These are phyloP conservation scores for Podosphaera xanthii DNA, from an alignment of 2,329 filamentous ascomycete species.

Conservation along the genomic window DNA sequence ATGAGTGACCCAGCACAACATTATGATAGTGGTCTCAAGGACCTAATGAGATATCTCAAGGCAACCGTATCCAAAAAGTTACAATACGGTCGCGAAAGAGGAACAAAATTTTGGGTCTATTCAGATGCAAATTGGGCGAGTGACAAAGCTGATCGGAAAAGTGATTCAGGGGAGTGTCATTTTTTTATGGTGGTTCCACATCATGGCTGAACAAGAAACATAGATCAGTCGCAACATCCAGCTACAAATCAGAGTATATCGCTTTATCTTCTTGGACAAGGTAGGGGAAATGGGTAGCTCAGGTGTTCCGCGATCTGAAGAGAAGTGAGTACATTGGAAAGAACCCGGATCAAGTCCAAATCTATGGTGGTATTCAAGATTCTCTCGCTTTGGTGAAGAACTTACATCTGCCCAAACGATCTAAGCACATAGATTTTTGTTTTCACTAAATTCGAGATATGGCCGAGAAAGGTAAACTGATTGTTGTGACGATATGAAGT, in stretches of 20 bases:
- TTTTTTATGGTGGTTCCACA: not conserved
- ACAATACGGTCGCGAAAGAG: too few species aligned
- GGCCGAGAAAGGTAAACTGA: not conserved
- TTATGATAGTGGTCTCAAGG: too few species aligned
- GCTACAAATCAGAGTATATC: not conserved
- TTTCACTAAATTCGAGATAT: not conserved
- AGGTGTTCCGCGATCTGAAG: not conserved
- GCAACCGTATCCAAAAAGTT: too few species aligned
- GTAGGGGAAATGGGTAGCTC: not conserved
- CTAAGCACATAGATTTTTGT: not conserved
- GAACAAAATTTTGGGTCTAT: too few species aligned
- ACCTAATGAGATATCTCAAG: too few species aligned
- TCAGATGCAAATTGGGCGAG: too few species aligned
- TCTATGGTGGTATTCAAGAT: not conserved
- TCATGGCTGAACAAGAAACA: not conserved
- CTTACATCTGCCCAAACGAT: not conserved
- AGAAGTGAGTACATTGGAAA: not conserved
- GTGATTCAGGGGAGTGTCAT: too few species aligned
- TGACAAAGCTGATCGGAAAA: too few species aligned
- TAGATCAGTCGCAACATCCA: not conserved
- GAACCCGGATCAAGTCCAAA: not conserved
- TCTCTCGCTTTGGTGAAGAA: not conserved
- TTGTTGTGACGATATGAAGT: not conserved
- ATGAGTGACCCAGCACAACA: too few species aligned
- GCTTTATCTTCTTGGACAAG: not conserved